Evolutionary conservation across 2,329 filamentous ascomycete genomes (phyloP).

Genomic region (Neonectria magnoliae): DNA sequence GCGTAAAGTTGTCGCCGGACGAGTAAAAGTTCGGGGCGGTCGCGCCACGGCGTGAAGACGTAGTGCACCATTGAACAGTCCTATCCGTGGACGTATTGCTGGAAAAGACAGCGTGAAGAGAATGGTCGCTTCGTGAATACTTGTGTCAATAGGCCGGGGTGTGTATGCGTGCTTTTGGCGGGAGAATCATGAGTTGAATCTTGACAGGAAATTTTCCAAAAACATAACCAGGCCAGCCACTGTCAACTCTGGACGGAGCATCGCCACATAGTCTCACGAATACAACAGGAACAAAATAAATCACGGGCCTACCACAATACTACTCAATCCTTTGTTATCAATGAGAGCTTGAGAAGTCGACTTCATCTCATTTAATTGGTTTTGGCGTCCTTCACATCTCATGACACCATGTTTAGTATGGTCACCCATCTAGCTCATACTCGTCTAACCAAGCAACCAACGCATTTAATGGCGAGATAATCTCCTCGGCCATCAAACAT

Average conservation of each 20-base stretch:
- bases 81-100: not conserved
- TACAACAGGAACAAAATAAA: not conserved
- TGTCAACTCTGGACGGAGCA: not conserved
- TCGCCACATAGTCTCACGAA: not conserved
- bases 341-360: not conserved
- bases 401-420: not conserved
- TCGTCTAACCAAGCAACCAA: not conserved
- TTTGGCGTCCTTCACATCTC: conserved; percentile 1
- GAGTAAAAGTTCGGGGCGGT: conserved; percentile 70
- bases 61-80: conserved; percentile 69
- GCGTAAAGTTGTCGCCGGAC: conserved; percentile 73
- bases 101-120: not conserved
- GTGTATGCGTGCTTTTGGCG: not conserved
- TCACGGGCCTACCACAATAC: not conserved
- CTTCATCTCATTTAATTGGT: conserved; percentile 5
- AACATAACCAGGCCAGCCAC: not conserved
- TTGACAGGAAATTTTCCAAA: conserved; percentile 3
- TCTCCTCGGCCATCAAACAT: not conserved
- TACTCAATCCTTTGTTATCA: not conserved
- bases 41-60: conserved; percentile 78
- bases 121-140: not conserved
- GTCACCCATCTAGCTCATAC: not conserved
- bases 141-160: not conserved
- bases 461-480: not conserved
- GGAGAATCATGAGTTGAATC: not conserved